Evolutionary conservation across 177 flowering plant species (phyloP), one percentile per base, ranked within the genome.

Genomic region (Vitis hybrid): DNA sequence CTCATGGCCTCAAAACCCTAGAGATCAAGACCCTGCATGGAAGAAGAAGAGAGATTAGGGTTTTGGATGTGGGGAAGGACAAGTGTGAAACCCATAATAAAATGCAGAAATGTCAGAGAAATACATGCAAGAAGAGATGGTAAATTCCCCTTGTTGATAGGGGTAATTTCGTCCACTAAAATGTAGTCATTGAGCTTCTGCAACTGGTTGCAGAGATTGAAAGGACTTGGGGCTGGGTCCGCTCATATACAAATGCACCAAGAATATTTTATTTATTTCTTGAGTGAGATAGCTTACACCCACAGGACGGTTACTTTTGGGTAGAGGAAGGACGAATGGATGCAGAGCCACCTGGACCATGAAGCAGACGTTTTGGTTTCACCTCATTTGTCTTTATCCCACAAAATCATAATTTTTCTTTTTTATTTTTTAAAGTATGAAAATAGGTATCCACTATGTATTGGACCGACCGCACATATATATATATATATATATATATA

Each of bases 11-110:
- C 22, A 59, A 68, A 66, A 51, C 66, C 60, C 64, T 15, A 20
- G 39, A 57, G 51, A n/a, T 20, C 13, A 56, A 51, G 26, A 26
- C 71, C 67, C 67, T 70, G 71, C 71, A 66, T 2, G 12, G n/a
- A 69, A 60, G 10, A 64, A 10, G 52, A 66, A 55, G 12, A 14
- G 1, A 66, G 61, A 64, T 62, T 75, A 75, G 72, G 65, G 67
- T 62, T 60, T 68, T 48, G 57, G 16, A n/a, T 12, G 4, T 29
- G 31, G 31, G 31, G 31, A 29, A 3, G 45, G 45, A 20, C 31
- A 57, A 19, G 5, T 14, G 45, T 57, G 29, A 45, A 58, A 49
- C 26, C n/a, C 1, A 4, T 5, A 56, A 16, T 11, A 45, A 15
- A 59, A 45, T 60, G 15, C 51, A 12, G 3, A 26, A 60, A 67